Evolutionary conservation across 805 yeast genomes (phyloP), one percentile per base, ranked within the genome.

Genomic region (Tetrapisispora nanseiensis): DNA sequence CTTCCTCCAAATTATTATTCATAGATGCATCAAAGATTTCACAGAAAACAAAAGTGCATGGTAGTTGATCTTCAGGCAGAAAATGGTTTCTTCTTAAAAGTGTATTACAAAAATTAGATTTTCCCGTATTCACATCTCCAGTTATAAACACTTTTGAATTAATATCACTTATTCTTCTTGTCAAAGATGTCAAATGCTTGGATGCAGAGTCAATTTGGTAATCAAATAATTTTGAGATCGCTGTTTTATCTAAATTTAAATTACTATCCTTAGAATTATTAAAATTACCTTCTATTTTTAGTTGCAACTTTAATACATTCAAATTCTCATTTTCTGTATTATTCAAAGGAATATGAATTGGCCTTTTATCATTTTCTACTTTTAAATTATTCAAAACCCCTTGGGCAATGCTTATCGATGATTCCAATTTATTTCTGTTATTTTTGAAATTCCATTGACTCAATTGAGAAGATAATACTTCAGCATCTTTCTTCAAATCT

Each of bases 71-170:
- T 55, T 84, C 95, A 0, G 99, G 98, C 37, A 92, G 65, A 11
- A 35, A 24, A 3, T 92, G 63, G 39, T 77, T 75, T 40, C 92
- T 72, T 50, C 89, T 71, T 45, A 92, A 65, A 32, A 92, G 67
- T 1, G 96, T 90, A 57, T 92, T 92, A 63, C 98, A 92, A 54
- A 92, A 86, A 1, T 95, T 84, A 1, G 97, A 86, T 57, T 92
- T 92, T 3, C 99, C 99, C 0, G 98, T 83, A 58, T 92, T 92
- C 50, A 92, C 72, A 61, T 92, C 99, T 40, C 99, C 99, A 2
- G 98, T 94, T 30, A 92, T 89, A 47, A 92, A 79, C 1, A 92
- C 97, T 54, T 90, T 90, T 2, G 97, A 89, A 0, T 90, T 75
- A 0, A 92, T 86, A 54, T 94, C 96, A 49, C 82, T 92, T 13